These are phyloP conservation scores for Fusarium sp. DNA, from an alignment of 2,329 filamentous ascomycete genomes.

Conservation along the genomic window DNA sequence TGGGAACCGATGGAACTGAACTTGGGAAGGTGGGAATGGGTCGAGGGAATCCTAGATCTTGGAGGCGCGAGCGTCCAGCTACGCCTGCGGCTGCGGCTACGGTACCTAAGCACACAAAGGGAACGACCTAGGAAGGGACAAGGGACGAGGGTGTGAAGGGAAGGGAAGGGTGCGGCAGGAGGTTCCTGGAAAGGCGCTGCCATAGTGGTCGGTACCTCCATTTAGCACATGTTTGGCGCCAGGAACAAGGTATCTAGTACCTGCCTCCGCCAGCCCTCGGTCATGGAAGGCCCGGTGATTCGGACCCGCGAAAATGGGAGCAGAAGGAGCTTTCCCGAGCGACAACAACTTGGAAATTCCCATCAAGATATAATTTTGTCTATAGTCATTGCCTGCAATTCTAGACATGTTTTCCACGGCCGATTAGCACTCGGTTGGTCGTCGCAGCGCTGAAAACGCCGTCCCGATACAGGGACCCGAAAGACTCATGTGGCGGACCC, in stretches of 20 bases:
- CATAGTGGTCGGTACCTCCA: constrained; percentile 37
- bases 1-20: constrained; percentile 44
- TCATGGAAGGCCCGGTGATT: constrained; percentile 48
- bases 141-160: constrained; percentile 43
- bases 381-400: not conserved
- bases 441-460: constrained; percentile 36
- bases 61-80: constrained; percentile 46
- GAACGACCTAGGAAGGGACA: constrained; percentile 30
- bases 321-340: not conserved
- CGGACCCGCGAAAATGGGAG: constrained; percentile 43
- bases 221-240: constrained; percentile 39
- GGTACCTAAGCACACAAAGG: constrained; percentile 40
- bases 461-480: constrained; percentile 46
- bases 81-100: not conserved
- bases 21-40: constrained; percentile 50
- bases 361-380: too few species aligned
- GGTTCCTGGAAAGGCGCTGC: constrained; percentile 44
- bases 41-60: constrained; percentile 50
- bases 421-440: constrained; percentile 25
- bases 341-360: not conserved
- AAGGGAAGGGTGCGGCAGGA: constrained; percentile 42
- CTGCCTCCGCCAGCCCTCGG: constrained; percentile 23
- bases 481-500: constrained; percentile 50
- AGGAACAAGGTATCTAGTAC: constrained; percentile 38
- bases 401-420: not conserved